Evolutionary conservation across 2,329 filamentous ascomycete species (phyloP), one percentile per base, ranked within the genome.

Genomic region (Neonectria punicea): DNA sequence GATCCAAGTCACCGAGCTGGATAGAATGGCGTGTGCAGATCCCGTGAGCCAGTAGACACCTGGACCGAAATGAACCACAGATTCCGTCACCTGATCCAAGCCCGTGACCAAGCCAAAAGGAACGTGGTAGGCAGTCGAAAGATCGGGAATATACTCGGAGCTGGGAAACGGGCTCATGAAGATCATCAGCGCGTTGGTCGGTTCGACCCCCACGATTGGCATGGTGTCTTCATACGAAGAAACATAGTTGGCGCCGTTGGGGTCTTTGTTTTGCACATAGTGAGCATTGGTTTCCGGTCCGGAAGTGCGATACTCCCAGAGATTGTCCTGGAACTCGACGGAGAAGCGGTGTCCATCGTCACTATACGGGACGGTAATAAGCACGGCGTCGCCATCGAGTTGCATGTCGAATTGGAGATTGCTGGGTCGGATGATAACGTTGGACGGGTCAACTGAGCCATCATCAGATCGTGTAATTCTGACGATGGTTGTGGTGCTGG

Each of bases 1-100:
- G 2, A 75, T 71, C 69, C 76, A 80, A 22, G 68, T 63, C 4
- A 65, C 61, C 36, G 49, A 63, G 16, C 25, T 20, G 20, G 54
- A 61, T 5, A 73, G 65, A 16, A 55, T 66, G 43, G 71, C 53
- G 63, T 76, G 66, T 56, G 67, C 63, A 11, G 67, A 64, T n/a
- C 74, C 69, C 20, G 69, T 63, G 41, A 76, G 63, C 69, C 71
- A 76, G 68, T 80, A 78, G 14, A 78, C 75, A 3, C 79, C 79
- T 22, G 70, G 73, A 9, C 64, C 67, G 47, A 77, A 75, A 59
- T 73, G 74, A 18, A 75, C 63, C 3, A 63, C 69, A 5, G 60
- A 65, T 43, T 72, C 62, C 4, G 73, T 69, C 11, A 70, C 55
- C 13, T 72, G 61, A 5, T 43, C 58, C 8, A 65, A 56, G 22